phyloP scores from a whole-genome alignment of 306 rosid species.

The Urtica urens region DNA sequence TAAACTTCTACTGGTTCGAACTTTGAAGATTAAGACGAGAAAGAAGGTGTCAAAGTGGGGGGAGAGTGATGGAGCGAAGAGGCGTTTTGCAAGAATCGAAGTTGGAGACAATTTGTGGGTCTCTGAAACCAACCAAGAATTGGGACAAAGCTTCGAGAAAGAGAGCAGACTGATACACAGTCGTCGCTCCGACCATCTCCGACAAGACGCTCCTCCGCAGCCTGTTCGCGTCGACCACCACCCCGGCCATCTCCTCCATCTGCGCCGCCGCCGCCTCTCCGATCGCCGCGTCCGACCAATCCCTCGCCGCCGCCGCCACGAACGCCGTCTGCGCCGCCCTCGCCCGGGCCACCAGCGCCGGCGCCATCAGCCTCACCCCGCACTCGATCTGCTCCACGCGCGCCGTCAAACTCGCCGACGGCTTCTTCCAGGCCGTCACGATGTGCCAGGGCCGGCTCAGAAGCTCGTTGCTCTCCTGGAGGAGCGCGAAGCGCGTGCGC shows the following conservation, averaged over 20 bases:
- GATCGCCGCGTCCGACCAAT: constrained; percentile 16
- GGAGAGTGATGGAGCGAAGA: not conserved
- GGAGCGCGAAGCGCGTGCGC: constrained; percentile 2
- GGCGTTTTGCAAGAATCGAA: constrained; percentile 18
- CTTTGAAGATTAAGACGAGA: too few species aligned
- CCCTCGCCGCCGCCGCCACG: constrained; percentile 24
- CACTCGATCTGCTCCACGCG: constrained; percentile 49
- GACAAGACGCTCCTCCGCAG: constrained; percentile 47
- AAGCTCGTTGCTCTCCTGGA: not conserved
- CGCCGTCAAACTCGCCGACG: constrained; percentile 14
- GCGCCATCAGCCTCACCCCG: constrained; percentile 48
- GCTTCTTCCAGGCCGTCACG: constrained; percentile 38
- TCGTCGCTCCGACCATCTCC: constrained; percentile 38
- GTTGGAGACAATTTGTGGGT: constrained; percentile 26
- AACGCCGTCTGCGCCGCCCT: constrained; percentile 31
- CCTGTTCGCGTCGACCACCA: constrained; percentile 52
- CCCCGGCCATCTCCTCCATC: constrained; percentile 46
- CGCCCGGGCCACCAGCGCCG: constrained; percentile 28
- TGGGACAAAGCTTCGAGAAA: constrained; percentile 60
- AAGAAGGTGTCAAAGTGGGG: not conserved
- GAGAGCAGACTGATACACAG: constrained; percentile 43
- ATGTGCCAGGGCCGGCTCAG: constrained; percentile 45
- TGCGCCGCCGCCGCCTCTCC: constrained; percentile 28
- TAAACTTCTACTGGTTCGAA: too few species aligned
- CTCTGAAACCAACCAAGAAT: constrained; percentile 46